These are phyloP conservation scores for Pythium scleroteichum DNA, from an alignment of 352 stramenopile species.

Conservation along the genomic window DNA sequence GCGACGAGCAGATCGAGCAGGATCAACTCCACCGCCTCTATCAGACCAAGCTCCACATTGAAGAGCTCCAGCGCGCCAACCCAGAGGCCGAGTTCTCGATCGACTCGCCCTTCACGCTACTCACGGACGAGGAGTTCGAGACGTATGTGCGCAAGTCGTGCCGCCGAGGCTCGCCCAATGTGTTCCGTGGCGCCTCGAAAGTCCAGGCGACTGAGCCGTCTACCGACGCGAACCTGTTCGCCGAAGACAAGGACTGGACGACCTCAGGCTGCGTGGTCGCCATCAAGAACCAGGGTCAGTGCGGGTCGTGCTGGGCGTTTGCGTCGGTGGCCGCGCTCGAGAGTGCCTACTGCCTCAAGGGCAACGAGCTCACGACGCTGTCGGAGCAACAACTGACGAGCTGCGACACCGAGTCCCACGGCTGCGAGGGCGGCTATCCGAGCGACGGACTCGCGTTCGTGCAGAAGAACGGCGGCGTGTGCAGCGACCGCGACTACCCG, in stretches of 20 bases:
- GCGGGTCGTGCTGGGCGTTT: constrained; percentile 97
- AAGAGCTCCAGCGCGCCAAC: constrained; percentile 48
- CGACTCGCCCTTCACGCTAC: constrained; percentile 69
- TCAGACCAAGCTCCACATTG: constrained; percentile 61
- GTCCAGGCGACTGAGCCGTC: constrained; percentile 14
- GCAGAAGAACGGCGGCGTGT: constrained; percentile 77
- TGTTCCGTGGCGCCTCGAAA: constrained; percentile 2
- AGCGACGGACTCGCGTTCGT: constrained; percentile 91
- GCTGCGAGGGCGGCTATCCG: constrained; percentile 89
- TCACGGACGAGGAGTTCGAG: constrained; percentile 71
- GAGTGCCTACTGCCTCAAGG: constrained; percentile 86
- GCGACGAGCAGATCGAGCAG: constrained; percentile 20
- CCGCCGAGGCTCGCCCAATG: constrained; percentile 20
- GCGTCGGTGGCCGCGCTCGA: constrained; percentile 91
- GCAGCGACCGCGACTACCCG: constrained; percentile 67
- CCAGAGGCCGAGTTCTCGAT: constrained; percentile 64
- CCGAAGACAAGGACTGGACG: constrained; percentile 58
- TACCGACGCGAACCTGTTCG: neutral
- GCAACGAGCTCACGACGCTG: constrained; percentile 69
- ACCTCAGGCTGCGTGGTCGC: constrained; percentile 50
- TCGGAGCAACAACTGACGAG: constrained; percentile 93
- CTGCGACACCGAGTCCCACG: constrained; percentile 84
- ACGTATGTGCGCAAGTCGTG: constrained; percentile 51
- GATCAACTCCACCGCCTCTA: constrained; percentile 64
- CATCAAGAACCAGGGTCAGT: constrained; percentile 96